phyloP scores from a whole-genome alignment of 1,139 yeast genomes.

The Taphrina sp. region DNA sequence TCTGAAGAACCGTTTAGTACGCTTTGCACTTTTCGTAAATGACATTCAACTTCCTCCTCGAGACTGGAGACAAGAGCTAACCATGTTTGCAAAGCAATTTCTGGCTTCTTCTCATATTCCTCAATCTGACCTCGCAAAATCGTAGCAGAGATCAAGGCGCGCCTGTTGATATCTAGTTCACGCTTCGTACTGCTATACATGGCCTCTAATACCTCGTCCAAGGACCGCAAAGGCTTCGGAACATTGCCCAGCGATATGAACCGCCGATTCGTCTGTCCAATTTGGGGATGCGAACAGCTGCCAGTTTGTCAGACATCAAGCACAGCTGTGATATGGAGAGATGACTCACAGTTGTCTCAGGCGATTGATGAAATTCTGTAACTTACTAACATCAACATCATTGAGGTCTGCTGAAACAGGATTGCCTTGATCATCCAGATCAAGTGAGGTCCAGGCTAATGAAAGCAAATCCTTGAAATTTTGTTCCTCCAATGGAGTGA shows the following conservation, averaged over 20 bases:
- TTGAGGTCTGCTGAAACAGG: slow-evolving; percentile 44
- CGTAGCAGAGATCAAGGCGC: slow-evolving; percentile 49
- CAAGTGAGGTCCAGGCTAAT: slow-evolving; percentile 62
- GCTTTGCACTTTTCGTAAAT: no score
- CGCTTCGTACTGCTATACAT: slow-evolving; percentile 59
- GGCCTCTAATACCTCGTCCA: slow-evolving; percentile 63
- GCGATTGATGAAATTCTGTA: slow-evolving; percentile 58
- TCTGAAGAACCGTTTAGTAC: slow-evolving; percentile 38
- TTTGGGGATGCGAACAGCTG: slow-evolving; percentile 70
- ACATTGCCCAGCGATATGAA: slow-evolving; percentile 41
- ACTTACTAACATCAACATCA: slow-evolving; percentile 36
- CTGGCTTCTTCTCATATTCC: slow-evolving; percentile 57
- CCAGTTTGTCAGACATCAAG: background rate
- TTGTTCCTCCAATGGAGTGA: slow-evolving; percentile 78
- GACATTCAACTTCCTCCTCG: slow-evolving; percentile 38
- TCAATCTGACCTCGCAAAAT: slow-evolving; percentile 62
- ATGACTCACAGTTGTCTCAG: slow-evolving; percentile 61
- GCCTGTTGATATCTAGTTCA: slow-evolving; percentile 53
- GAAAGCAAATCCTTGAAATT: slow-evolving; percentile 66
- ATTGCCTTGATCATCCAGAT: slow-evolving; percentile 58
- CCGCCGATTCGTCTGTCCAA: slow-evolving; percentile 53
- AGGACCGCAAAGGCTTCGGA: slow-evolving; percentile 47
- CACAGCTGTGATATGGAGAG: background rate
- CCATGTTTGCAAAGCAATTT: slow-evolving; percentile 52
- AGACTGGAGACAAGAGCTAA: slow-evolving; percentile 46